A percentile compares a stretch with the other conserved stretches of the same genome.
These are phyloP conservation scores for Neurospora pannonica DNA, from an alignment of 495 filamentous ascomycete species.

Conservation along the genomic window DNA sequence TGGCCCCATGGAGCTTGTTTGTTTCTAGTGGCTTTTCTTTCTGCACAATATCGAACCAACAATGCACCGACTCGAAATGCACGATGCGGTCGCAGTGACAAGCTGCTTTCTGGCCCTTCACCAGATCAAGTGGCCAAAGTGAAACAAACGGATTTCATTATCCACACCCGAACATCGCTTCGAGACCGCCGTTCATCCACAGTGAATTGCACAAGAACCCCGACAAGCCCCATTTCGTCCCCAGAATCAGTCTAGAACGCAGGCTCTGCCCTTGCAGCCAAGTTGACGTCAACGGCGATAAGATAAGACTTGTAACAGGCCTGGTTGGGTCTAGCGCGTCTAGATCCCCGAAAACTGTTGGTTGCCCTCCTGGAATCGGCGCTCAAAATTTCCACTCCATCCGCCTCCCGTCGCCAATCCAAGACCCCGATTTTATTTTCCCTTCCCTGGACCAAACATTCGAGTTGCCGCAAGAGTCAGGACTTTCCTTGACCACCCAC, in stretches of 20 bases:
- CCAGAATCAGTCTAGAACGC: neutral
- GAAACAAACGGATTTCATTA: neutral
- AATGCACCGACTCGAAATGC: neutral
- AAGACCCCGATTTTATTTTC: neutral
- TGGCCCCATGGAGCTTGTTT: neutral
- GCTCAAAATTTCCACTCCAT: neutral
- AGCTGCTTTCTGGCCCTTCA: neutral
- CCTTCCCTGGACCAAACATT: neutral
- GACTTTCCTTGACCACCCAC: neutral
- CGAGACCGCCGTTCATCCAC: neutral
- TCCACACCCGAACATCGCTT: neutral
- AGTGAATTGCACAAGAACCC: neutral
- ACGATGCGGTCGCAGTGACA: neutral
- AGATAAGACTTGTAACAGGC: neutral
- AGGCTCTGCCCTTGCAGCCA: neutral
- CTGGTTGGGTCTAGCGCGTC: neutral
- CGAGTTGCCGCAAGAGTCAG: neutral
- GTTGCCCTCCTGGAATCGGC: neutral
- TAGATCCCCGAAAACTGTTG: neutral
- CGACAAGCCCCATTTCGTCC: neutral
- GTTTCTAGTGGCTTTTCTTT: neutral
- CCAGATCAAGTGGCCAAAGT: neutral
- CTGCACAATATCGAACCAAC: neutral
- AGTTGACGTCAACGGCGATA: neutral
- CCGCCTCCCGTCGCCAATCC: neutral